These are phyloP conservation scores for Pleurotus citrinopileatus DNA, from an alignment of 768 basidiomycete species.

Conservation along the genomic window DNA sequence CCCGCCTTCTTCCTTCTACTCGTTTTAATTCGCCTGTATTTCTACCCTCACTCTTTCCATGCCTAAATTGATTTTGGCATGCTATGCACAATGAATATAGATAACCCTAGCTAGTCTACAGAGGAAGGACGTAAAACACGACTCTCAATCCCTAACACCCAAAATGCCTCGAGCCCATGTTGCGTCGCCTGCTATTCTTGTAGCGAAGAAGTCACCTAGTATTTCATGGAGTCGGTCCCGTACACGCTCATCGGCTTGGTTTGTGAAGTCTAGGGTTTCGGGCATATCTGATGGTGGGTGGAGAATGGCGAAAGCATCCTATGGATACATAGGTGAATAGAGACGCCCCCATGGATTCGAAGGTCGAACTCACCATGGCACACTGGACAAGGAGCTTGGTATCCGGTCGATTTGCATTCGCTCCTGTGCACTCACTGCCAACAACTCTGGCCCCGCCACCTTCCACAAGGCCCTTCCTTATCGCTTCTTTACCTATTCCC, in stretches of 20 bases:
- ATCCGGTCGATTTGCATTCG: conserved; percentile 21
- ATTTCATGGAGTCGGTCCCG: conserved; percentile 46
- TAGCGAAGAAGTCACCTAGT: conserved; percentile 64
- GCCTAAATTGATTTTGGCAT: conserved; percentile 10
- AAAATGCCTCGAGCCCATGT: conserved; percentile 65
- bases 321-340: neutral
- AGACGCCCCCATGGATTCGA: neutral
- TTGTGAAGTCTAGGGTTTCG: conserved; percentile 45
- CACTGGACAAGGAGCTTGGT: conserved; percentile 49
- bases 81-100: neutral
- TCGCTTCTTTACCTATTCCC: conserved; percentile 82
- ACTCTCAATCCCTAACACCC: conserved; percentile 16
- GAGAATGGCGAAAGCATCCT: conserved; percentile 65
- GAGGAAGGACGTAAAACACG: neutral
- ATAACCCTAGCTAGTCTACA: neutral
- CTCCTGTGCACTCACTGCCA: conserved; percentile 57
- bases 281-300: conserved; percentile 57
- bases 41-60: neutral
- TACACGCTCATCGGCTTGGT: conserved; percentile 45
- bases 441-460: conserved; percentile 77
- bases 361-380: conserved; percentile 48
- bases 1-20: neutral
- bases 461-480: conserved; percentile 78
- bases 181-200: conserved; percentile 52
- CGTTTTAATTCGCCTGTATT: conserved; percentile 8